Evolutionary conservation across 495 filamentous ascomycete species (phyloP), one percentile per base, ranked within the genome.

Genomic region (Elasticomyces elasticus): DNA sequence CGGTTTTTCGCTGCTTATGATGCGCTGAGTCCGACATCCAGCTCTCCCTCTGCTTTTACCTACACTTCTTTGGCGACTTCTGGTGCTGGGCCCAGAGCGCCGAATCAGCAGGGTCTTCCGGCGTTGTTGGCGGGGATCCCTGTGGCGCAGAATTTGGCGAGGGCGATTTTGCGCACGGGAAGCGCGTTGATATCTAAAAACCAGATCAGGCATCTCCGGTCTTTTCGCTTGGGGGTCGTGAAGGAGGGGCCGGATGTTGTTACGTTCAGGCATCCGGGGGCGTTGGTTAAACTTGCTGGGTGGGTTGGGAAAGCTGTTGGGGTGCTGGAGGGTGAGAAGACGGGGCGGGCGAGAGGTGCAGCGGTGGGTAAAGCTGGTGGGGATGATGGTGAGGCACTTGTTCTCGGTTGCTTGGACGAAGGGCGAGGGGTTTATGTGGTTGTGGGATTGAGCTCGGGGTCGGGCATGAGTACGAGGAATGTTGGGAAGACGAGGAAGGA

Each of bases 1-100:
- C 79, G 92, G 50, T 98, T 97, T 66, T 97, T 87, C 86, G 81
- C 84, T 47, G 91, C 91, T 23, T 96, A 94, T 64, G 91, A 98
- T 72, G 87, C 91, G 0, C 77, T 97, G 11, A 78, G 46, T 10
- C 46, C 52, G 19, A 81, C 43, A 31, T 47, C 56, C 44, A 78
- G 58, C 76, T 91, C 58, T 83, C 87, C 60, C 74, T 81, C 20
- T 75, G 88, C 17, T 83, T 83, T 10, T 7, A 44, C 12, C 19
- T n/a, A n/a, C n/a, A n/a, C n/a, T n/a, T n/a, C n/a, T n/a, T n/a
- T n/a, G n/a, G n/a, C n/a, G n/a, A n/a, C n/a, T n/a, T n/a, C n/a
- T n/a, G n/a, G n/a, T n/a, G n/a, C n/a, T n/a, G n/a, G n/a, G 20
- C 13, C 24, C 42, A 23, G 5, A 45, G 20, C 24, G 6, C 20